Evolutionary conservation across 2,329 filamentous ascomycete species (phyloP), one percentile per base, ranked within the genome.

Genomic region (Ilyonectria destructans): DNA sequence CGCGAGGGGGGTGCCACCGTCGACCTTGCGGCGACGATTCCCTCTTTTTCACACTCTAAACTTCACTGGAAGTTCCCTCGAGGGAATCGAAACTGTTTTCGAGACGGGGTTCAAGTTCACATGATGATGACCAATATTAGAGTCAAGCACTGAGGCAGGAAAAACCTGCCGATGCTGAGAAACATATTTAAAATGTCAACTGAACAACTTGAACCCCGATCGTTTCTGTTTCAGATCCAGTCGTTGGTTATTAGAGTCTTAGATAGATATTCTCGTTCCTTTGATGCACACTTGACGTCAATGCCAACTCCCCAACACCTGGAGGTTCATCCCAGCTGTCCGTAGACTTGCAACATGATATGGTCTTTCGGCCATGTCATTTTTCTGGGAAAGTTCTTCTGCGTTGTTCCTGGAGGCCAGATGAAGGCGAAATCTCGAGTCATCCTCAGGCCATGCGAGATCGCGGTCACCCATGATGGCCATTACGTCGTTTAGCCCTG

Each of bases 101-200:
- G 60, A 70, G 69, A 73, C 62, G 69, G 68, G 67, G 68, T 85
- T 90, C 83, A 89, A 92, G 88, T 88, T 88, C 84, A 92, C 72
- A 88, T 97, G 95, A 98, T 97, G 95, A 97, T 90, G 90, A 91
- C 86, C 86, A 92, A 95, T 95, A 97, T 78, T 77, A 81, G 95
- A 98, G 95, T 98, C 95, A 98, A 98, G 95, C 95, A 94, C 95
- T 93, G 93, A 97, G 90, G 89, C 75, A 55, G 65, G 75, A 73
- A 70, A 67, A 64, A 69, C 71, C 71, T 75, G 77, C 69, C 79
- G 68, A 72, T 81, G 79, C 72, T 72, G 79, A 81, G 66, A 37
- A 77, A 67, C 71, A 78, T 69, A 76, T 62, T 46, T 46, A 58
- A 54, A 72, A 75, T 76, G 72, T 78, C 76, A 73, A 77, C 77